These are phyloP conservation scores for Colletotrichum sojae DNA, from an alignment of 2,329 filamentous ascomycete species.

Conservation along the genomic window DNA sequence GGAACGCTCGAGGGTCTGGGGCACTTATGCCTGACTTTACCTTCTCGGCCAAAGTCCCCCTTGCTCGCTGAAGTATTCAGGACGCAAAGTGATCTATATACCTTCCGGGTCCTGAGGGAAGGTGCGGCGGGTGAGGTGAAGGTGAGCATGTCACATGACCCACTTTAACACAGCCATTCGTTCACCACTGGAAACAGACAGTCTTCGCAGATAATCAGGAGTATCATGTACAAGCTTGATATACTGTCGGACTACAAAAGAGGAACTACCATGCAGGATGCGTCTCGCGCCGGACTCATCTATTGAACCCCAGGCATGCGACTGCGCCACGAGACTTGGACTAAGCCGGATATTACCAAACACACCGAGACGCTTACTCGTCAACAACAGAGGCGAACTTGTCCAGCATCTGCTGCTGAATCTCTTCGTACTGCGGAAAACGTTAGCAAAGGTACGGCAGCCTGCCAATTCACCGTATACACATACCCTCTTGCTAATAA, in stretches of 20 bases:
- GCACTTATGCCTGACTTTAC: too few species aligned
- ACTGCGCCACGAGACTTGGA: constrained; percentile 31
- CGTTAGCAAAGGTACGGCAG: constrained; percentile 54
- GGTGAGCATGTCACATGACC: too few species aligned
- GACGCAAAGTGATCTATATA: too few species aligned
- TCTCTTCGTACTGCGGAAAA: constrained; percentile 82
- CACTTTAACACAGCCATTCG: too few species aligned
- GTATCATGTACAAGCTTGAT: constrained; percentile 41
- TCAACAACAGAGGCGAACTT: constrained; percentile 97
- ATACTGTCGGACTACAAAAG: constrained; percentile 38
- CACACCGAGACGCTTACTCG: constrained; percentile 72
- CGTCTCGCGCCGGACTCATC: constrained; percentile 30
- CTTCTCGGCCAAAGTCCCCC: too few species aligned
- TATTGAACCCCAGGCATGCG: constrained; percentile 32
- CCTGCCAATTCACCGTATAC: neutral
- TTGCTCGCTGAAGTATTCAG: too few species aligned
- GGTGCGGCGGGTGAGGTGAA: too few species aligned
- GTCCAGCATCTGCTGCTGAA: constrained; percentile 93
- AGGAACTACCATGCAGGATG: constrained; percentile 37
- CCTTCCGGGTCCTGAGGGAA: too few species aligned
- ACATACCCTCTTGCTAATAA: constrained; percentile 84
- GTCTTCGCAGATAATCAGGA: neutral
- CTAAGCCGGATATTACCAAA: constrained; percentile 23
- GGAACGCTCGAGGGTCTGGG: too few species aligned
- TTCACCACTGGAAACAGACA: too few species aligned